phyloP scores from a whole-genome alignment of 805 yeast genomes.

The Wickerhamomyces bovis region DNA sequence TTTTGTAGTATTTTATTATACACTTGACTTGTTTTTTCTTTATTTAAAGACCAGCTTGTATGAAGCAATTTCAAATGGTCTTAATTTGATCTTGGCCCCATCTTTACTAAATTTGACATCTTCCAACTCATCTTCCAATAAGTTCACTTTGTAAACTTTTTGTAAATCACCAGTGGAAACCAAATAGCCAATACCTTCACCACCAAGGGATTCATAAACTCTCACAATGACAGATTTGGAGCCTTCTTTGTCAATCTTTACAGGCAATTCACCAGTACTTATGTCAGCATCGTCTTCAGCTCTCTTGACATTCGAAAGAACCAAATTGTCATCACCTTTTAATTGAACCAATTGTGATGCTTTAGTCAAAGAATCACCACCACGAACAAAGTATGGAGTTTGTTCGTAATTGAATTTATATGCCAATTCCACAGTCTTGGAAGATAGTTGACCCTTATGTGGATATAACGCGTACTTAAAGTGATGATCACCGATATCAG shows the following conservation, averaged over 20 bases:
- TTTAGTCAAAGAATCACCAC: constrained; percentile 11
- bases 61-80: constrained; percentile 74
- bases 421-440: constrained; percentile 66
- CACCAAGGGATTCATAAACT: constrained; percentile 86
- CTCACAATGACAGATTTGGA: constrained; percentile 59
- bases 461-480: constrained; percentile 84
- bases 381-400: constrained; percentile 11
- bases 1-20: not conserved
- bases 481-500: constrained; percentile 86
- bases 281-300: constrained; percentile 73
- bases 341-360: constrained; percentile 29
- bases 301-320: constrained; percentile 75
- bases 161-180: constrained; percentile 31
- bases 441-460: constrained; percentile 61
- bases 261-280: constrained; percentile 39
- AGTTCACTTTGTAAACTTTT: constrained; percentile 27
- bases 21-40: not conserved
- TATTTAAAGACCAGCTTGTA: constrained; percentile 26
- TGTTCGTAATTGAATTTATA: constrained; percentile 70
- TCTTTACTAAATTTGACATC: constrained; percentile 20
- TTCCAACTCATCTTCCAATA: constrained; percentile 33
- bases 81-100: constrained; percentile 34
- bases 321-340: constrained; percentile 48
- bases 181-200: constrained; percentile 51
- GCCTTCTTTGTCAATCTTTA: constrained; percentile 34